Evolutionary conservation across 352 stramenopile species (phyloP), one percentile per base, ranked within the genome.

Genomic region (Elongisporangium anandrum): DNA sequence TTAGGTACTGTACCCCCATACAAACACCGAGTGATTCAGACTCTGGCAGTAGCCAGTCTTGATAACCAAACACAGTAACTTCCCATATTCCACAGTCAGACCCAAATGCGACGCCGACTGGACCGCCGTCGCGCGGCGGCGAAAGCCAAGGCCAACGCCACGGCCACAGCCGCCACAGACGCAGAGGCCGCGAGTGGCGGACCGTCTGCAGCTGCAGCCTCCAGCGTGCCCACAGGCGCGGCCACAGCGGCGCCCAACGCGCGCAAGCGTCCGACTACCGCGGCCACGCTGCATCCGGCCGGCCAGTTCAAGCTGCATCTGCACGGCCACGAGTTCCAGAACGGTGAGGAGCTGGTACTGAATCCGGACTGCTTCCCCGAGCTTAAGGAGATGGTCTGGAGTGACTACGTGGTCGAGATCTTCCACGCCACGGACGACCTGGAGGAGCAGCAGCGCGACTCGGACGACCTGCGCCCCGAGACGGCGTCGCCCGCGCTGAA

Each of bases 291-390:
- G 49, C 77, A 85, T 21, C 69, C 77, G 5, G 72, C 74, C 3
- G 74, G 70, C 15, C 77, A 87, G 66, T 84, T 92, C 60, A 93
- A 95, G 58, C 66, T 95, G 29, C 82, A 90, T 59, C 83, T 93
- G 53, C 85, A 92, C 64, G 73, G 84, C 41, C 81, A 85, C 67
- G 85, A 95, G 65, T 92, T 95, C 64, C 81, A 90, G 57, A 81
- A 75, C 62, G 81, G 81, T 21, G 85, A 90, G 50, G 83, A 93
- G 63, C 77, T 95, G 23, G 77, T 92, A 45, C 64, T 95, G 21
- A 95, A 95, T 52, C 80, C 79, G 4, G 85, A 95, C 34, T 85
- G 66, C 59, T 90, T 95, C 61, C 81, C 81, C n/a, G 71, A 87
- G 53, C 77, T 92, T 17, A 74, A 79, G 48, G 77, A 89, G 26